Evolutionary conservation across 352 stramenopile species (phyloP).

Genomic region (Pythium aquatile): DNA sequence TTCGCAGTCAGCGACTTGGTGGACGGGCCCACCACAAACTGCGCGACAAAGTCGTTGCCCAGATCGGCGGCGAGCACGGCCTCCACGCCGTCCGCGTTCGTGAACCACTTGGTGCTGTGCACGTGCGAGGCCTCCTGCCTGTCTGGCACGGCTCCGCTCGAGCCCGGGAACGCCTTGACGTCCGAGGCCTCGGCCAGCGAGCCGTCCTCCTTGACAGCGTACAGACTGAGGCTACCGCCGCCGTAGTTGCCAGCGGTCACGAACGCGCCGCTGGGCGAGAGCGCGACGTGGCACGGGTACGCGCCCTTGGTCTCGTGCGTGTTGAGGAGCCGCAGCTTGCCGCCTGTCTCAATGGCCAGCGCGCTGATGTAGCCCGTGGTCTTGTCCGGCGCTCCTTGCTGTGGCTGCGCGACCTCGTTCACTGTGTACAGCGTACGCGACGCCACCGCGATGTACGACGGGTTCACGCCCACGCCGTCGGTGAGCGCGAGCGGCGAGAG

Average conservation of each 20-base stretch:
- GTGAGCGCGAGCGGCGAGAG: conserved; percentile 48
- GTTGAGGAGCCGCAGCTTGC: conserved; percentile 45
- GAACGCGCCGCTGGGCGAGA: conserved; percentile 48
- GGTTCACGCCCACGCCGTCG: conserved; percentile 60
- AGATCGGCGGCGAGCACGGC: conserved; percentile 59
- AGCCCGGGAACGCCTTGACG: conserved; percentile 43
- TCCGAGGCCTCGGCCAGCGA: conserved; percentile 44
- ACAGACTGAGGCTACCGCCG: conserved; percentile 60
- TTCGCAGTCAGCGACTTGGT: conserved; percentile 42
- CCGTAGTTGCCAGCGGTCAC: conserved; percentile 74
- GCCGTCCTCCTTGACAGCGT: conserved; percentile 53
- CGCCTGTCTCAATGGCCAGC: conserved; percentile 42
- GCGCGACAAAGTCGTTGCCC: conserved; percentile 63
- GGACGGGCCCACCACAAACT: conserved; percentile 47
- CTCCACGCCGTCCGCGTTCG: conserved; percentile 25
- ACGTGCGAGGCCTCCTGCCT: conserved; percentile 75
- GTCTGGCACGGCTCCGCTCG: conserved; percentile 46
- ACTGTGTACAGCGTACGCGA: conserved; percentile 51
- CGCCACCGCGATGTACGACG: conserved; percentile 58
- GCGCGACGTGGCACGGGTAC: conserved; percentile 63
- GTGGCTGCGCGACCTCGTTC: conserved; percentile 66
- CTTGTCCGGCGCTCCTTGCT: conserved; percentile 23
- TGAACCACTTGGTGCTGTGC: conserved; percentile 68
- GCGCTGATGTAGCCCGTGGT: conserved; percentile 61
- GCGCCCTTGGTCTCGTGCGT: conserved; percentile 50